Evolutionary conservation across 2,329 filamentous ascomycete genomes (phyloP).

Genomic region (Pyricularia pennisetigena): DNA sequence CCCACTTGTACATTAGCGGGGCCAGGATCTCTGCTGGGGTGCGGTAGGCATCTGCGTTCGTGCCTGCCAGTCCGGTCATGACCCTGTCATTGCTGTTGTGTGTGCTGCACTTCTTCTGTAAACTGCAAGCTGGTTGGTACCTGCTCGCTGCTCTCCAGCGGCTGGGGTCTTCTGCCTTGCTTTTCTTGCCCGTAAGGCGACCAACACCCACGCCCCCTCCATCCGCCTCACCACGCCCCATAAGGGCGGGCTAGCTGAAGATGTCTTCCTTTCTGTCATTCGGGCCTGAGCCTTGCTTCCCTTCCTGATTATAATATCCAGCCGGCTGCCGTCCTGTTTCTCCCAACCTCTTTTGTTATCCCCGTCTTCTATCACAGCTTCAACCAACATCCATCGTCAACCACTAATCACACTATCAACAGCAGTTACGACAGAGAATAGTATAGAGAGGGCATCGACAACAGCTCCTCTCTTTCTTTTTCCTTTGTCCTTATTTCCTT

Average conservation of each 20-base stretch:
- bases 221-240: not conserved
- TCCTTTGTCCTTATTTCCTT: not conserved
- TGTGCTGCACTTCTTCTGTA: not conserved
- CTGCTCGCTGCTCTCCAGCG: not conserved
- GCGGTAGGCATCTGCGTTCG: not conserved
- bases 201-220: not conserved
- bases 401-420: not conserved
- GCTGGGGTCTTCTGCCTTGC: too few species aligned
- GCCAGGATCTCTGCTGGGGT: not conserved
- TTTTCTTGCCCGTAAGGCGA: not conserved
- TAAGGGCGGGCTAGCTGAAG: not conserved
- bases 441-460: not conserved
- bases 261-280: not conserved
- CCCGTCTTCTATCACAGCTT: not conserved
- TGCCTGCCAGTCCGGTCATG: not conserved
- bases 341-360: not conserved
- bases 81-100: not conserved
- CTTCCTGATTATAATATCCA: not conserved
- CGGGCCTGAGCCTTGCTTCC: too few species aligned
- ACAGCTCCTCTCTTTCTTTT: not conserved
- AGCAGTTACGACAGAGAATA: not conserved
- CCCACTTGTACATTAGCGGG: too few species aligned
- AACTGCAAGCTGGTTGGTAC: not conserved
- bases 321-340: not conserved
- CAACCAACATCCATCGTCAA: not conserved